Evolutionary conservation across 257 asterid species (phyloP).

Genomic region (Apocynum venetum): DNA sequence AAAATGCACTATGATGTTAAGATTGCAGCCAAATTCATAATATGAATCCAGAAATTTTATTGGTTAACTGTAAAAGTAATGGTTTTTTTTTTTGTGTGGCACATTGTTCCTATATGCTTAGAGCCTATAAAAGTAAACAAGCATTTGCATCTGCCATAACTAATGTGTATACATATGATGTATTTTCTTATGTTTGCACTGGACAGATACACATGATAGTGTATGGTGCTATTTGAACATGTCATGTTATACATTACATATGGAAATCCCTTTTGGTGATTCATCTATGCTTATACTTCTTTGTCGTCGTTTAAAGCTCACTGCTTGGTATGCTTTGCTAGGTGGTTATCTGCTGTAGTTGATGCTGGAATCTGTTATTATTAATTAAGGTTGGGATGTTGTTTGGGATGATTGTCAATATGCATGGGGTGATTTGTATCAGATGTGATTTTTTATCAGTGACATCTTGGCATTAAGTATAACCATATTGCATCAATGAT

Average conservation of each 20-base stretch:
- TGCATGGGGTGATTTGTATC: not conserved
- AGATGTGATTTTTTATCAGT: not conserved
- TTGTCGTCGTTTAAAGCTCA: not conserved
- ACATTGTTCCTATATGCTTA: not conserved
- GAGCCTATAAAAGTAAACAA: not conserved
- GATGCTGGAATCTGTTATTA: no score
- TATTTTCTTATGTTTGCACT: not conserved
- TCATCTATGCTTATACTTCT: no score
- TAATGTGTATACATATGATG: not conserved
- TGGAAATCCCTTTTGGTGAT: no score
- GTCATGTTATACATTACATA: not conserved
- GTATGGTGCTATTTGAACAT: not conserved
- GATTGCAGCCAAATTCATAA: not conserved
- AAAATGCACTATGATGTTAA: not conserved
- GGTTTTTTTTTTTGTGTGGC: not conserved
- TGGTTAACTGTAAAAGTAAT: not conserved
- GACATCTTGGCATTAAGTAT: not conserved
- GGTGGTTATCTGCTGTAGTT: not conserved
- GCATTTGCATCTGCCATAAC: not conserved
- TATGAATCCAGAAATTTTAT: not conserved
- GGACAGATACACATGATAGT: no score
- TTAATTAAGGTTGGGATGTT: not conserved
- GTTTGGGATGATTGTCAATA: not conserved
- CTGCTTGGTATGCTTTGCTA: not conserved
- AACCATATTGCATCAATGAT: not conserved